phyloP scores from a whole-genome alignment of 2,329 filamentous ascomycete species.

The Penicillium hordei region DNA sequence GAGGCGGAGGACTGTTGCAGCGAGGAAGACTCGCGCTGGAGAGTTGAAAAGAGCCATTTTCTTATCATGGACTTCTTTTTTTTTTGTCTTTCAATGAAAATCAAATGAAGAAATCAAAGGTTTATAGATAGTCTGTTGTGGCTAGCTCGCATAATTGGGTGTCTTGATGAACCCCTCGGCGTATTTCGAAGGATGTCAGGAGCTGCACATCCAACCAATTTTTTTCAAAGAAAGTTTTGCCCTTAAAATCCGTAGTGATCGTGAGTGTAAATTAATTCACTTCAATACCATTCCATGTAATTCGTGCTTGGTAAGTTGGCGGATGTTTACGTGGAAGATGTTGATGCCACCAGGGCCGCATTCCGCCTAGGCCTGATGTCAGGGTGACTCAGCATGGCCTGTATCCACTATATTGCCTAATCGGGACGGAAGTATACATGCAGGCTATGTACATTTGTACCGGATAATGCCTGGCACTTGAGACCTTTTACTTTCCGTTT shows the following conservation, averaged over 20 bases:
- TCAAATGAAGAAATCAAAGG: not conserved
- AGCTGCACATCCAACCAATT: not conserved
- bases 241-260: not conserved
- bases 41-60: slow-evolving; percentile 34
- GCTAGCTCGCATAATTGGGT: slow-evolving; percentile 8
- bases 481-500: too few species aligned
- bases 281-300: not conserved
- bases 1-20: slow-evolving; percentile 62
- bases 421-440: not conserved
- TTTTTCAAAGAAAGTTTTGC: too few species aligned
- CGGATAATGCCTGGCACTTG: too few species aligned
- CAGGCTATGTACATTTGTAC: not conserved
- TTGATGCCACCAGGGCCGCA: not conserved
- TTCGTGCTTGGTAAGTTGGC: not conserved
- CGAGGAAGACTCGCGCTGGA: slow-evolving; percentile 35
- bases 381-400: slow-evolving; percentile 2
- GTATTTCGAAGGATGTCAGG: not conserved
- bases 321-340: slow-evolving; percentile 5
- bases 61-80: not conserved
- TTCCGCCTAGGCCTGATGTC: too few species aligned
- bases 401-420: not conserved
- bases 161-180: not conserved
- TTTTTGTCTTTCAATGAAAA: not conserved
- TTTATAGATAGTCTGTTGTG: not conserved
- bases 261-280: not conserved